Evolutionary conservation across 2,329 filamentous ascomycete species (phyloP).

Genomic region (Juglanconis juglandina): DNA sequence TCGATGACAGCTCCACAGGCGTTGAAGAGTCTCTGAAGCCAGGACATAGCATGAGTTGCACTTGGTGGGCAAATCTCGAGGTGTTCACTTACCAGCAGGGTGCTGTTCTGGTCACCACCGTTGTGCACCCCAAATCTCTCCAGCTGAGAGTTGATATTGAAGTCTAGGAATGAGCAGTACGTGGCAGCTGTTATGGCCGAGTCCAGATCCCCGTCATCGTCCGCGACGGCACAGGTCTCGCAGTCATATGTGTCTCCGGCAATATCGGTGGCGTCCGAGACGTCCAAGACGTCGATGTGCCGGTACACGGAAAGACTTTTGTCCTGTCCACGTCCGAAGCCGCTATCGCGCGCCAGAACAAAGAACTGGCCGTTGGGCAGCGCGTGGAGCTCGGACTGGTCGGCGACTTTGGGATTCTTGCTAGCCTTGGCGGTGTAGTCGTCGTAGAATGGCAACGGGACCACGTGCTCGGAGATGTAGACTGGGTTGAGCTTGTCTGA

Average conservation of each 20-base stretch:
- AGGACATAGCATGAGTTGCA: neutral
- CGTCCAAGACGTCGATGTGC: slow-evolving; percentile 67
- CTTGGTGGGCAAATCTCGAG: neutral
- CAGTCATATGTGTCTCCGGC: slow-evolving; percentile 41
- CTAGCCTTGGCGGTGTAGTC: slow-evolving; percentile 45
- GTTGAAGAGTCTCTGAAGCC: too few relatives aligned
- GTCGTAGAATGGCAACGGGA: slow-evolving; percentile 58
- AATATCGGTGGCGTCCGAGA: slow-evolving; percentile 59
- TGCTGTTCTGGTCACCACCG: slow-evolving; percentile 56
- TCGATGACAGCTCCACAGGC: neutral
- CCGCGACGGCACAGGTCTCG: slow-evolving; percentile 29
- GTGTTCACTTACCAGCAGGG: slow-evolving; percentile 39
- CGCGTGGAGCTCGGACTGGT: slow-evolving; percentile 66
- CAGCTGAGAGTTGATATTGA: slow-evolving; percentile 63
- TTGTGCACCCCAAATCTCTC: slow-evolving; percentile 66
- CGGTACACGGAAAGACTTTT: slow-evolving; percentile 58
- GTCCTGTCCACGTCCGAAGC: slow-evolving; percentile 54
- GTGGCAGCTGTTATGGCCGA: slow-evolving; percentile 51
- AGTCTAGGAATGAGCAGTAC: slow-evolving; percentile 66
- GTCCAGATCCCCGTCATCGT: slow-evolving; percentile 48
- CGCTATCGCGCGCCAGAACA: slow-evolving; percentile 61
- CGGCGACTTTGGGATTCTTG: slow-evolving; percentile 45
- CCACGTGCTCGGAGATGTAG: slow-evolving; percentile 61
- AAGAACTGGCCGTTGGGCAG: slow-evolving; percentile 63
- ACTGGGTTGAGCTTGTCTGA: slow-evolving; percentile 33